phyloP scores from a whole-genome alignment of 2,329 filamentous ascomycete species.

The Ophiocordyceps camponoti-leonardi region DNA sequence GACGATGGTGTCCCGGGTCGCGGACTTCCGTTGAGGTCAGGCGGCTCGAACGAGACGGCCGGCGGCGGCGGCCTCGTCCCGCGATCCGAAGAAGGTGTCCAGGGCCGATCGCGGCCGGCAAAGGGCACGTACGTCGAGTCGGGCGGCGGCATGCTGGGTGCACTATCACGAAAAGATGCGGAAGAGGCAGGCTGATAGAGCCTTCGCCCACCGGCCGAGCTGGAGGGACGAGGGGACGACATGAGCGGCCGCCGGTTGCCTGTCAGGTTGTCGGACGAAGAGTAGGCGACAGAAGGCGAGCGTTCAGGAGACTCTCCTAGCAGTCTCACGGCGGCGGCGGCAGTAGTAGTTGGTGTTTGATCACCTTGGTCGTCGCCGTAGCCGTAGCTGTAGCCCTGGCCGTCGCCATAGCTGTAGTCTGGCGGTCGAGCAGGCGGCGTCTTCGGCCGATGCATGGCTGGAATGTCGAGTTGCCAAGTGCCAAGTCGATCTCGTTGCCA shows the following conservation, averaged over 20 bases:
- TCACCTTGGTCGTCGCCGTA: constrained; percentile 24
- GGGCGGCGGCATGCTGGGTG: constrained; percentile 41
- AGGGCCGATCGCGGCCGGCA: constrained; percentile 33
- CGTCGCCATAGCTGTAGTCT: constrained; percentile 39
- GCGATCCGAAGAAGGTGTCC: constrained; percentile 34
- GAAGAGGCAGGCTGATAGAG: constrained; percentile 33
- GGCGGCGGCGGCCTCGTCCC: constrained; percentile 42
- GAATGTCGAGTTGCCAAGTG: constrained; percentile 9
- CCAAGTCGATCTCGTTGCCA: background rate
- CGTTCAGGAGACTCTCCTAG: constrained; percentile 36
- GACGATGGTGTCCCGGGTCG: constrained; percentile 82
- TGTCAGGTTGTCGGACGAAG: constrained; percentile 2
- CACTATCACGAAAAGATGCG: constrained; percentile 35
- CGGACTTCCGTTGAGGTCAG: constrained; percentile 77
- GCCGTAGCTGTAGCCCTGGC: constrained; percentile 35
- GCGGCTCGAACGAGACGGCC: constrained; percentile 62
- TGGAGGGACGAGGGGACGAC: constrained; percentile 16
- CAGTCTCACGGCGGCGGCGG: constrained; percentile 37
- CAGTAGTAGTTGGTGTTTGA: constrained; percentile 6
- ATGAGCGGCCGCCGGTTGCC: background rate
- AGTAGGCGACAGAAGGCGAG: constrained; percentile 12
- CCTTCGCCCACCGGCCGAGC: constrained; percentile 20
- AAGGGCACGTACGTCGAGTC: constrained; percentile 47
- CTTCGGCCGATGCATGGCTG: constrained; percentile 31
- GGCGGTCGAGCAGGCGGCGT: constrained; percentile 35